Conservation (phyloP, 176 grass and related monocot species). For the Bothriochloa decipiens region DNA sequence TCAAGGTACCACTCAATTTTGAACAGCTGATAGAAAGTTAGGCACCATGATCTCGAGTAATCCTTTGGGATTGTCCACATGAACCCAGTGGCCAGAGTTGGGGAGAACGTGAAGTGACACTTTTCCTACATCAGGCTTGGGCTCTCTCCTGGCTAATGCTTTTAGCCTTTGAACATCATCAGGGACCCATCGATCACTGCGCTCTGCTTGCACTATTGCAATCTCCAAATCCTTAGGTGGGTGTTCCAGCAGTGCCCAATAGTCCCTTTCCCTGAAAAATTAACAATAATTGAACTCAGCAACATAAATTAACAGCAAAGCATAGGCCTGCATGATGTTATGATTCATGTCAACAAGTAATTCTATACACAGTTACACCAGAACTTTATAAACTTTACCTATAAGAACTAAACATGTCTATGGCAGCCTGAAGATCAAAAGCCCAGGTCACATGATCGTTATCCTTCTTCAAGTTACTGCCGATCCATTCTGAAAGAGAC, state of each 20-base stretch:
- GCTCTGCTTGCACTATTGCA: conserved; percentile 77
- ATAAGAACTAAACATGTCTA: conserved; percentile 94
- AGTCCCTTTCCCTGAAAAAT: conserved; percentile 66
- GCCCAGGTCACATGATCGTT: conserved; percentile 76
- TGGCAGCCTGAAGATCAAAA: conserved; percentile 86
- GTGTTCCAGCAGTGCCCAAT: conserved; percentile 77
- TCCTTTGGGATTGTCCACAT: conserved; percentile 92
- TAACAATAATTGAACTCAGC: neutral
- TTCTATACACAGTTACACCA: neutral
- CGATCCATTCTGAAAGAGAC: conserved; percentile 90
- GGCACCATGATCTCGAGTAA: conserved; percentile 81
- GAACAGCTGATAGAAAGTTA: conserved; percentile 53
- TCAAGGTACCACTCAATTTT: conserved; percentile 31
- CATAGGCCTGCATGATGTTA: neutral
- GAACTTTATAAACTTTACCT: conserved; percentile 47
- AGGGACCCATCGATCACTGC: conserved; percentile 84
- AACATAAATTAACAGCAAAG: neutral
- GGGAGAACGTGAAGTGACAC: conserved; percentile 73
- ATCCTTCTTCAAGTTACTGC: conserved; percentile 81
- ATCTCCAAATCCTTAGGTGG: conserved; percentile 84
- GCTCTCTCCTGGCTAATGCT: conserved; percentile 52
- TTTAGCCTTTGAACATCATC: conserved; percentile 72
- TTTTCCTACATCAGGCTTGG: conserved; percentile 56
- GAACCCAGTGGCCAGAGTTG: conserved; percentile 94
- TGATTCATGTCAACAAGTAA: neutral